These are phyloP conservation scores for Pseudocercospora crystallina DNA, from an alignment of 2,329 filamentous ascomycete species.

Conservation along the genomic window DNA sequence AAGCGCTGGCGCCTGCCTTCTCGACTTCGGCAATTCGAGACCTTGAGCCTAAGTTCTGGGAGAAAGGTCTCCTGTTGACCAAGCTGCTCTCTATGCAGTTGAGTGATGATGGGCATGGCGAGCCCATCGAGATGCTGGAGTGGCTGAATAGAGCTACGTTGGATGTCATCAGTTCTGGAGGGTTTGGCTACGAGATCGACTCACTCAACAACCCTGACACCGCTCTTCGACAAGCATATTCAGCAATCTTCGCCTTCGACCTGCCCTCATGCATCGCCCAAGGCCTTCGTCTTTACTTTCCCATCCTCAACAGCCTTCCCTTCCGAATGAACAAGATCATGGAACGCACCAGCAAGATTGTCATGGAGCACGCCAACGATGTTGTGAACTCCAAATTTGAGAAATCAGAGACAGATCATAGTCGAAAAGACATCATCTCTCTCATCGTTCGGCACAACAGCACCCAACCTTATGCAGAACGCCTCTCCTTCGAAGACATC, in stretches of 20 bases:
- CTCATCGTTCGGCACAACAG: constrained; percentile 4
- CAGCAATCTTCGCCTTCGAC: background rate
- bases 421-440: background rate
- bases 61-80: background rate
- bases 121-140: background rate
- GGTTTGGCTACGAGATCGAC: background rate
- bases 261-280: background rate
- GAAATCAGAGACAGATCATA: background rate
- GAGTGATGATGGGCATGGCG: background rate
- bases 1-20: constrained; percentile 1
- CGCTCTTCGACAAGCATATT: background rate
- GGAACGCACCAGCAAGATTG: background rate
- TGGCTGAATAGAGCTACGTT: constrained; percentile 1
- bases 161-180: constrained; percentile 1
- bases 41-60: background rate
- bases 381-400: background rate
- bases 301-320: background rate
- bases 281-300: background rate
- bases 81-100: background rate
- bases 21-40: background rate
- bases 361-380: background rate
- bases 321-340: background rate
- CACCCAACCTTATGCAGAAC: background rate
- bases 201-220: background rate
- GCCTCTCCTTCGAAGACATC: background rate